These are phyloP conservation scores for Tephrocybe sp. DNA, from an alignment of 768 basidiomycete species.

Conservation along the genomic window DNA sequence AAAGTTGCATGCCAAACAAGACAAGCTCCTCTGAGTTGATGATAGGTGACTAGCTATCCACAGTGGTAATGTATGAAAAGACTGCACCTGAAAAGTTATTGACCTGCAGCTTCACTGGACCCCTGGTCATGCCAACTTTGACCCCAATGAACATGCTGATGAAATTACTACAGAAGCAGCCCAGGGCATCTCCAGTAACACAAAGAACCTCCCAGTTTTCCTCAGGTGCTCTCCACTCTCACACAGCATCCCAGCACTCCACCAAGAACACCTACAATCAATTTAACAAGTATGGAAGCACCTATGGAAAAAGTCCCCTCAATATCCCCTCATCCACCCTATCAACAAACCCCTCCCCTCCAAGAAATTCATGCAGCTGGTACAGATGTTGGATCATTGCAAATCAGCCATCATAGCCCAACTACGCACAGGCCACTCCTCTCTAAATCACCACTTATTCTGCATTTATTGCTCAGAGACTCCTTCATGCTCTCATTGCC, in stretches of 20 bases:
- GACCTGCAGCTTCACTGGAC: conserved; percentile 10
- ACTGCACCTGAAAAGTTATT: not conserved
- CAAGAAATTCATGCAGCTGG: conserved; percentile 2
- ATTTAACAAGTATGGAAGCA: conserved; percentile 5
- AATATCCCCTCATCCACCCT: not conserved
- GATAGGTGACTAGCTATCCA: not conserved
- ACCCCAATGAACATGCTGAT: conserved; percentile 13
- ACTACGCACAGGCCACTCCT: conserved; percentile 15
- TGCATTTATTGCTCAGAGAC: not conserved
- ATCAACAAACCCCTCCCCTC: conserved; percentile 16
- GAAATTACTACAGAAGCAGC: conserved; percentile 5
- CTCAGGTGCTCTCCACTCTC: conserved; percentile 8
- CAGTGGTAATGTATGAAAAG: not conserved
- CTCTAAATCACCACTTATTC: not conserved
- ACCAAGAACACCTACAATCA: conserved; percentile 1
- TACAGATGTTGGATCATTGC: not conserved
- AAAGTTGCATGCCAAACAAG: conserved; percentile 5
- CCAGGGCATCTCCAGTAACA: not conserved
- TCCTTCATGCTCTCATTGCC: not conserved
- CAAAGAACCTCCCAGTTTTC: not conserved
- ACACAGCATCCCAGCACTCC: conserved; percentile 16
- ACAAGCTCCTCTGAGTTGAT: not conserved
- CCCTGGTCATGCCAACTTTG: conserved; percentile 11
- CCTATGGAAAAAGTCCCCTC: conserved; percentile 11
- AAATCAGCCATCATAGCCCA: conserved; percentile 25